Percentiles rank a stretch among this genome's conserved stretches.
These are phyloP conservation scores for Drechslerella coelobrocha DNA, from an alignment of 2,329 filamentous ascomycete species.

Conservation along the genomic window DNA sequence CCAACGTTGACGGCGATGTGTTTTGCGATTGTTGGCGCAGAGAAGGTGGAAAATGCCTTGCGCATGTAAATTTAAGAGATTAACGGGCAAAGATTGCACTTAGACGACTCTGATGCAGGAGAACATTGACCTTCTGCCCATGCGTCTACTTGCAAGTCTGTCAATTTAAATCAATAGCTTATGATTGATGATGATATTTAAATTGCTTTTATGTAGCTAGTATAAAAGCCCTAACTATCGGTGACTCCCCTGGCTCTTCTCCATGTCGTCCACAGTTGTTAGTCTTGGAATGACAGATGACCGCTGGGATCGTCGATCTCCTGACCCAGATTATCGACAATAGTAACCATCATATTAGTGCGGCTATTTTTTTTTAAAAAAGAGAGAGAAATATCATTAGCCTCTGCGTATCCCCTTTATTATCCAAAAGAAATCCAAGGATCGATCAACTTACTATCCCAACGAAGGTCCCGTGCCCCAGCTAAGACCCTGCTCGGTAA, in stretches of 20 bases:
- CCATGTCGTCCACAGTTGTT: not conserved
- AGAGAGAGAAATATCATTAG: not conserved
- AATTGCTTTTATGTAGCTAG: too few relatives aligned
- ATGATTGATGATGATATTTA: too few relatives aligned
- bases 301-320: not conserved
- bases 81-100: too few relatives aligned
- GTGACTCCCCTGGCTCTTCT: too few relatives aligned
- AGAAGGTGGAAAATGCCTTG: conserved; percentile 24
- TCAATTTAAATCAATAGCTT: too few relatives aligned
- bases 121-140: too few relatives aligned
- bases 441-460: not conserved
- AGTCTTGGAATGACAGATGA: not conserved
- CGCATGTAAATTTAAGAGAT: not conserved
- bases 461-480: not conserved
- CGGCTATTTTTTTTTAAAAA: not conserved
- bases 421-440: not conserved
- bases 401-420: not conserved
- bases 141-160: too few relatives aligned
- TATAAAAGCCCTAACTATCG: too few relatives aligned
- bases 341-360: not conserved
- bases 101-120: too few relatives aligned
- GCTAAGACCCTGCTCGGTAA: not conserved
- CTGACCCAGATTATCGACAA: not conserved
- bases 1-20: conserved; percentile 55
- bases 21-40: conserved; percentile 52